Base-by-base conservation (phyloP, 768 basidiomycete genomes). In the Piloderma croceum region DNA sequence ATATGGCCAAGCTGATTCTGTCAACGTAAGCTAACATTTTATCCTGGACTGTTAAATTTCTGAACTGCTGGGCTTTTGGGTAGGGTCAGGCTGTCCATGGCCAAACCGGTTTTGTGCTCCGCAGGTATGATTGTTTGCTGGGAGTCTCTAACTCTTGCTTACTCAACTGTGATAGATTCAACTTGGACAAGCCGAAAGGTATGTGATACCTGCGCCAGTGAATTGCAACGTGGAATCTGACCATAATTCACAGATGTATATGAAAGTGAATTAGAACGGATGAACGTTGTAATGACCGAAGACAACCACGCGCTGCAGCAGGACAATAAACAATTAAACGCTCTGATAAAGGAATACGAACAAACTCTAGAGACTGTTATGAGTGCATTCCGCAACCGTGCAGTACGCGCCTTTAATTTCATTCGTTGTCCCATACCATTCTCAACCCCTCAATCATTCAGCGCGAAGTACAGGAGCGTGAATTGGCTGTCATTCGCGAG, bases 321-420 rank as follows among this genome's bases (percentile, higher is more conserved):
- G 51, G 96, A 98, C 65, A 99, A 98, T 70, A 94, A 96, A 58
- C 94, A 98, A 51, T 73, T 99, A 23, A 88, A 83, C 48, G 68
- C 74, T 5, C 69, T 99, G 39, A 83, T 98, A 52, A 92, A 92
- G 53, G 96, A 99, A 59, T 98, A 96, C 55, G 96, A 99, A 59
- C 86, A 90, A 56, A 97, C 94, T 1, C 67, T 99, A 23, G 96
- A 99, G 62, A 87, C 76, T 6, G 79, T 98, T 32, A 99, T 99
- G 96, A 77, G 81, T 72, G 54, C 64, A 21, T 99, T 99, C 64
- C 74, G 96, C 42, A 85, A 80, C 43, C 79, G 89, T 34, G 94
- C 96, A 23, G 94, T 97, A 60, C 44, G 89, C 78, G 36, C 41
- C 31, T 17, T 17, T 31, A 15, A 12, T 35, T 38, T 12, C 21